phyloP scores from a whole-genome alignment of 2,329 filamentous ascomycete genomes.

The Scedosporium aurantiacum region DNA sequence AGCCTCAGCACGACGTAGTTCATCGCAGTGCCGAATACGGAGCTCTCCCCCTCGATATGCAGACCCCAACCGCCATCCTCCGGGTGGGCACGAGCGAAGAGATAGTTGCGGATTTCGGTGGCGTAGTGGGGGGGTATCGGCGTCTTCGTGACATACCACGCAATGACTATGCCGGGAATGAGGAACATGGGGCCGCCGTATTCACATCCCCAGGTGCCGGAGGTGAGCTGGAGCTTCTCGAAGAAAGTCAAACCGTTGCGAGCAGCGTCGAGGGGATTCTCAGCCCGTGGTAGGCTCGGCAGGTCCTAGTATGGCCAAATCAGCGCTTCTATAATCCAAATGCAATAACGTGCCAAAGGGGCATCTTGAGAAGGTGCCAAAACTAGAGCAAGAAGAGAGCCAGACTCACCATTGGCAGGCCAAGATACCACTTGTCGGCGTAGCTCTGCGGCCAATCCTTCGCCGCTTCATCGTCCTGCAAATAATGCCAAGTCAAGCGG shows the following conservation, averaged over 20 bases:
- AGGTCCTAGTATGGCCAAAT: constrained; percentile 44
- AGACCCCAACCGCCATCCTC: constrained; percentile 95
- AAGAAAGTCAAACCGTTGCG: constrained; percentile 81
- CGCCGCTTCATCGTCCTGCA: constrained; percentile 59
- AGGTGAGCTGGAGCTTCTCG: constrained; percentile 74
- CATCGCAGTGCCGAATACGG: constrained; percentile 78
- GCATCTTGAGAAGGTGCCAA: no score
- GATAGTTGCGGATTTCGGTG: constrained; percentile 84
- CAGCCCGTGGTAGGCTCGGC: constrained; percentile 58
- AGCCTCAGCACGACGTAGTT: constrained; percentile 78
- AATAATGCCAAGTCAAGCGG: constrained; percentile 88
- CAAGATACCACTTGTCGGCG: constrained; percentile 84
- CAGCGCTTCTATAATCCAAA: constrained; percentile 2
- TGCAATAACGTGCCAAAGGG: not conserved
- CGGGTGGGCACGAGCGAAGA: constrained; percentile 73
- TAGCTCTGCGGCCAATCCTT: constrained; percentile 73
- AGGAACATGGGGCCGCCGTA: constrained; percentile 98
- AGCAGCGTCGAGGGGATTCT: constrained; percentile 65
- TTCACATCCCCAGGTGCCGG: constrained; percentile 93
- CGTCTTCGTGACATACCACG: constrained; percentile 83
- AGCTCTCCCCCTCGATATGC: constrained; percentile 88
- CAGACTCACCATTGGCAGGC: constrained; percentile 59
- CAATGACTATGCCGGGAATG: constrained; percentile 71
- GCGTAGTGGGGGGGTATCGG: constrained; percentile 70
- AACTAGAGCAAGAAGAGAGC: not conserved